These are phyloP conservation scores for Durotheca rogersii DNA, from an alignment of 495 filamentous ascomycete species.

Conservation along the genomic window DNA sequence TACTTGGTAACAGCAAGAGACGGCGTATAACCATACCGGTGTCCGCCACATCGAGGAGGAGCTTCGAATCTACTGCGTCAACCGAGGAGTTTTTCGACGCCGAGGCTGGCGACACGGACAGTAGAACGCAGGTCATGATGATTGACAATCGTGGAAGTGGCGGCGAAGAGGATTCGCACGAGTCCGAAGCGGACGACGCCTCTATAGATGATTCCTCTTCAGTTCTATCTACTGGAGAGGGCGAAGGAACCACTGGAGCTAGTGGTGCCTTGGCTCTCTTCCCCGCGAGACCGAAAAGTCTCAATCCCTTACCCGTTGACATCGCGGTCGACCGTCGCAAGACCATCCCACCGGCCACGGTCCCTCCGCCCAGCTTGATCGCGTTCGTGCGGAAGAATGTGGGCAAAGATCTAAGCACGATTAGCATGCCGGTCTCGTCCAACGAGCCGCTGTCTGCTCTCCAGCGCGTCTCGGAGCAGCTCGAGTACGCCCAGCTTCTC, in stretches of 20 bases:
- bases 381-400: constrained; percentile 96
- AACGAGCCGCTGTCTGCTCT: constrained; percentile 90
- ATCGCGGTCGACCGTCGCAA: constrained; percentile 64
- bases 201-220: constrained; percentile 61
- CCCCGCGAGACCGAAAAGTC: constrained; percentile 69
- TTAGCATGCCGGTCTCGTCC: constrained; percentile 94
- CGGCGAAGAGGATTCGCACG: constrained; percentile 54
- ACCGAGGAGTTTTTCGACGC: constrained; percentile 95
- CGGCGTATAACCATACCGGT: constrained; percentile 60
- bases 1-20: constrained; percentile 76
- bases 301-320: constrained; percentile 74
- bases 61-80: constrained; percentile 74
- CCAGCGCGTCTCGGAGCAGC: constrained; percentile 81
- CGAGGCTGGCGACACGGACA: constrained; percentile 60
- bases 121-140: constrained; percentile 66
- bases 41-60: constrained; percentile 61
- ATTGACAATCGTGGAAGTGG: constrained; percentile 66
- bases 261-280: constrained; percentile 55
- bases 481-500: constrained; percentile 86
- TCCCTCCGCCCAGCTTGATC: constrained; percentile 84
- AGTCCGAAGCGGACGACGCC: constrained; percentile 57
- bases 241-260: constrained; percentile 46
- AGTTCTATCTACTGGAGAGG: constrained; percentile 60
- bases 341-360: constrained; percentile 68
- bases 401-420: constrained; percentile 92